Evolutionary conservation across 768 basidiomycete genomes (phyloP).

Genomic region (Hericium coralloides): DNA sequence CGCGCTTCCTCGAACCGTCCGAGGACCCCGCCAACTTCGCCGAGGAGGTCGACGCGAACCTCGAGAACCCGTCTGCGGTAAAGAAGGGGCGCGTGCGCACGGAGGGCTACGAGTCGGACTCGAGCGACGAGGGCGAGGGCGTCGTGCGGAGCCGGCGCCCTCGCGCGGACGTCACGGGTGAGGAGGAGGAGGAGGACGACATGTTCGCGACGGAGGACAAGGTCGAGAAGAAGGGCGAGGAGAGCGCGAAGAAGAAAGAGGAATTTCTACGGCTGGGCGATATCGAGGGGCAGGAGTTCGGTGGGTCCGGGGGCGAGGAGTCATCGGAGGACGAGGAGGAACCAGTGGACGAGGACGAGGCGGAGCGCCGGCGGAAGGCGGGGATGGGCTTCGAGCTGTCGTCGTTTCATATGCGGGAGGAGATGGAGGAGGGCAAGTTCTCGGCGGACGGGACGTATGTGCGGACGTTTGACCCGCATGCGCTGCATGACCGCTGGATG

Average conservation of each 20-base stretch:
- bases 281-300: conserved; percentile 96
- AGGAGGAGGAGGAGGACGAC: conserved; percentile 54
- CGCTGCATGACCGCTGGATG: conserved; percentile 93
- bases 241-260: conserved; percentile 47
- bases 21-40: conserved; percentile 73
- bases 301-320: conserved; percentile 32
- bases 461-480: conserved; percentile 81
- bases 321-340: conserved; percentile 39
- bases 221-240: conserved; percentile 40
- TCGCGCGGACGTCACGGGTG: conserved; percentile 32
- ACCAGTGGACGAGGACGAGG: conserved; percentile 67
- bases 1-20: conserved; percentile 67
- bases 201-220: conserved; percentile 76
- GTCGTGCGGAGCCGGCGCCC: conserved; percentile 72
- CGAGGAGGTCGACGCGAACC: conserved; percentile 66
- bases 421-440: conserved; percentile 98
- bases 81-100: conserved; percentile 72
- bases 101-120: conserved; percentile 91
- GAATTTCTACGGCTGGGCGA: conserved; percentile 83
- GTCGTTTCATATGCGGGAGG: conserved; percentile 98
- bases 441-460: conserved; percentile 87
- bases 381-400: conserved; percentile 93
- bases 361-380: conserved; percentile 61
- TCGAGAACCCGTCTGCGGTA: conserved; percentile 54
- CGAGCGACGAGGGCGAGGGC: conserved; percentile 91